Evolutionary conservation across 2,329 filamentous ascomycete genomes (phyloP), one percentile per base, ranked within the genome.

Genomic region (Polytolypa hystricis): DNA sequence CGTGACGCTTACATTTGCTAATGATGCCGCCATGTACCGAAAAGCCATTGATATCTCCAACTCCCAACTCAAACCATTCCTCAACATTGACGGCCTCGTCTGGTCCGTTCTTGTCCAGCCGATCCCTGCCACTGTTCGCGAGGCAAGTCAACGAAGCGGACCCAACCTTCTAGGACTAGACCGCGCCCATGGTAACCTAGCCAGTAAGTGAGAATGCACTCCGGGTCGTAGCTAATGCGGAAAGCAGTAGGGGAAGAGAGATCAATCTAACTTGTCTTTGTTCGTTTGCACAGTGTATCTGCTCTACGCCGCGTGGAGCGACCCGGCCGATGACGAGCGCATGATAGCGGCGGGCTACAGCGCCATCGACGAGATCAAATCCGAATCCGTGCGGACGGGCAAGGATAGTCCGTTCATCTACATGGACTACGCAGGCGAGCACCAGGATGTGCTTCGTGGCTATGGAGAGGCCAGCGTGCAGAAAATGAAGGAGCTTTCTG

Each of bases 181-280:
- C 25, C 37, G 34, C 15, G 51, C 54, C 50, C 42, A 39, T 8
- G 51, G 53, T 28, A 47, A 49, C 33, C 54, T 56, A 7, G 52
- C 52, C 8, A 61, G 61, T 38, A 44, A 56, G 1, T 46, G 61
- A 0, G 58, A 55, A 2, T 45, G 62, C 5, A n/a, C n/a, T n/a
- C n/a, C n/a, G n/a, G n/a, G n/a, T n/a, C n/a, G n/a, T n/a, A n/a
- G n/a, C n/a, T n/a, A n/a, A n/a, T n/a, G n/a, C n/a, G n/a, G n/a
- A n/a, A n/a, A n/a, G n/a, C n/a, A n/a, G n/a, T n/a, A n/a, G n/a
- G n/a, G n/a, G n/a, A n/a, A n/a, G n/a, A n/a, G n/a, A n/a, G n/a
- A n/a, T n/a, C n/a, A n/a, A n/a, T n/a, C n/a, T n/a, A n/a, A n/a
- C n/a, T n/a, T n/a, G n/a, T n/a, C n/a, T n/a, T n/a, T n/a, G 5